Evolutionary conservation across 169 alveolate species (phyloP), one percentile per base, ranked within the genome.

Genomic region (Hepatocystis sp.): DNA sequence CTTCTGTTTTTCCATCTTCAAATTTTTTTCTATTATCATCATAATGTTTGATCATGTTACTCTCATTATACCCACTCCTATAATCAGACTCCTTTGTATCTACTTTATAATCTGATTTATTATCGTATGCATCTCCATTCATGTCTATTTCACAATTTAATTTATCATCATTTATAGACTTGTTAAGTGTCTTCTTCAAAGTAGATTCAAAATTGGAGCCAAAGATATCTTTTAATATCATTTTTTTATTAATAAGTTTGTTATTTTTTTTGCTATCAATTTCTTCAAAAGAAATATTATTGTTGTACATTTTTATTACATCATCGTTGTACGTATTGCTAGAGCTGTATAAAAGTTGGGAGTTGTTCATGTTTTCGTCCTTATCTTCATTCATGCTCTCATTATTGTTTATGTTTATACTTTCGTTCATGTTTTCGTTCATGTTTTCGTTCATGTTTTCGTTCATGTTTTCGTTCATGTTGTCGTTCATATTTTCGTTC

Each of bases 121-220:
- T n/a, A n/a, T n/a, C 81, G 0, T 44, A 7, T 10, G 46, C 66
- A 8, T 49, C 66, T 27, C 28, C 81, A 4, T 53, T 2, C 28
- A 5, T 27, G 28, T 13, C 53, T 66, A 15, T 36, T 17, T 51
- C 55, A 27, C 13, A 53, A 8, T 19, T 47, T 25, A 13, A 19
- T 11, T 36, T 40, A 13, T 55, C 68, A 27, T 25, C 71, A 32
- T 23, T 76, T 19, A 30, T 32, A 44, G 88, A 58, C 51, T 76
- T 76, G 44, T 76, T 76, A 19, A 76, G 78, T 36, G 10, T 52
- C 10, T 81, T 63, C 17, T 63, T 81, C 67, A 81, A 81, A 17
- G 84, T 81, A 8, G 89, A 64, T 44, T 81, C 89, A 63, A 61
- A 81, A 17, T 81, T 81, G 10, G 89, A 81, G 32, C 89, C 89